These are phyloP conservation scores for Claviceps africana DNA, from an alignment of 2,329 filamentous ascomycete genomes.

Conservation along the genomic window DNA sequence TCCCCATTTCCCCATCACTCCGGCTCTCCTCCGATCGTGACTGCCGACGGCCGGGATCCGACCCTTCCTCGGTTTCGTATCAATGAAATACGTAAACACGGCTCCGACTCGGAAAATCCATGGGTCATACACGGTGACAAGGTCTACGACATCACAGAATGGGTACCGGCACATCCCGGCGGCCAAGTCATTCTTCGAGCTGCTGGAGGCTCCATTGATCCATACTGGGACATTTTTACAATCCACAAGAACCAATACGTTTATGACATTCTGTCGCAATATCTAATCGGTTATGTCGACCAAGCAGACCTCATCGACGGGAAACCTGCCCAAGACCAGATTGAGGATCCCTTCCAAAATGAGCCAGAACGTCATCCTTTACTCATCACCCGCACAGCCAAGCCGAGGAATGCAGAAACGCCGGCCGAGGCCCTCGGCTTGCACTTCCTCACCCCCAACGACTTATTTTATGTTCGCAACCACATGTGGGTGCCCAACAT, in stretches of 20 bases:
- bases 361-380: slow-evolving; percentile 39
- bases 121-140: slow-evolving; percentile 52
- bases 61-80: slow-evolving; percentile 35
- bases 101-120: slow-evolving; percentile 36
- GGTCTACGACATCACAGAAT: slow-evolving; percentile 59
- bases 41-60: slow-evolving; percentile 21
- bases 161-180: slow-evolving; percentile 50
- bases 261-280: slow-evolving; percentile 49
- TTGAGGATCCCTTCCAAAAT: slow-evolving; percentile 46
- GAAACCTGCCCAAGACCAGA: slow-evolving; percentile 32
- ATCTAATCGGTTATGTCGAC: slow-evolving; percentile 48
- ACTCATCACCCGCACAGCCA: slow-evolving; percentile 36
- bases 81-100: slow-evolving; percentile 37
- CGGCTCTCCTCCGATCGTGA: not conserved
- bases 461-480: slow-evolving; percentile 46
- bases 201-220: slow-evolving; percentile 49
- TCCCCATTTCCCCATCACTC: not conserved
- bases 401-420: slow-evolving; percentile 49
- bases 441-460: slow-evolving; percentile 39
- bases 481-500: slow-evolving; percentile 49
- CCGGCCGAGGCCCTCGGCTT: slow-evolving; percentile 32
- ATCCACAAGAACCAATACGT: slow-evolving; percentile 55
- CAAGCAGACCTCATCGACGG: slow-evolving; percentile 44
- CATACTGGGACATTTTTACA: slow-evolving; percentile 57
- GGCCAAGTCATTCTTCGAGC: slow-evolving; percentile 55